phyloP scores from a whole-genome alignment of 345 rosid genomes.

The Salix arbutifolia region DNA sequence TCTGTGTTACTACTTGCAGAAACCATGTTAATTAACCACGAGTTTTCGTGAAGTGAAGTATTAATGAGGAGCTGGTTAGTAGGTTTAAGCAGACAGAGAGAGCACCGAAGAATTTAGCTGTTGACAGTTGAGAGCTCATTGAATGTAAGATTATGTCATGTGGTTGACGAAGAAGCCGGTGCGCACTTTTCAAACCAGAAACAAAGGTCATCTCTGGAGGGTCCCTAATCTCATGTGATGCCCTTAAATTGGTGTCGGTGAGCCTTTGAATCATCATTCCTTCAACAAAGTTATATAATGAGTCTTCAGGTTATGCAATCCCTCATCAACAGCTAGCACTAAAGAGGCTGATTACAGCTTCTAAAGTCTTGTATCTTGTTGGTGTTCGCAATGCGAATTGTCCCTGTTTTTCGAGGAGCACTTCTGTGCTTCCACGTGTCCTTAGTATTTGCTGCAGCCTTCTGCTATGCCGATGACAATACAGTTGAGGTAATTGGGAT shows the following conservation, averaged over 20 bases:
- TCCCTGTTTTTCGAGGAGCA: slow-evolving; percentile 31
- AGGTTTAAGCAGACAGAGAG: slow-evolving; percentile 15
- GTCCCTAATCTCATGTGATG: slow-evolving; percentile 38
- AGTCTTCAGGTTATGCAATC: neutral
- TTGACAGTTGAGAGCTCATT: slow-evolving; percentile 37
- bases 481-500: slow-evolving; percentile 54
- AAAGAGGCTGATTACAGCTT: slow-evolving; percentile 10
- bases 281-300: slow-evolving; percentile 5
- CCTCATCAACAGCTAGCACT: neutral
- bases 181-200: slow-evolving; percentile 16
- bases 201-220: slow-evolving; percentile 9
- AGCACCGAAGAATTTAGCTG: slow-evolving; percentile 17
- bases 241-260: slow-evolving; percentile 32
- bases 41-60: neutral
- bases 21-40: neutral
- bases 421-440: slow-evolving; percentile 40
- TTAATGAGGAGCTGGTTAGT: slow-evolving; percentile 24
- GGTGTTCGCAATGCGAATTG: slow-evolving; percentile 50
- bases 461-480: slow-evolving; percentile 36
- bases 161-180: slow-evolving; percentile 4
- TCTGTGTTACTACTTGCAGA: neutral
- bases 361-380: neutral
- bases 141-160: slow-evolving; percentile 19
- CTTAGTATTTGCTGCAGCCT: slow-evolving; percentile 27
- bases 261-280: neutral